Evolutionary conservation across 805 yeast genomes (phyloP), one percentile per base, ranked within the genome.

Genomic region (Suhomyces prunicola): DNA sequence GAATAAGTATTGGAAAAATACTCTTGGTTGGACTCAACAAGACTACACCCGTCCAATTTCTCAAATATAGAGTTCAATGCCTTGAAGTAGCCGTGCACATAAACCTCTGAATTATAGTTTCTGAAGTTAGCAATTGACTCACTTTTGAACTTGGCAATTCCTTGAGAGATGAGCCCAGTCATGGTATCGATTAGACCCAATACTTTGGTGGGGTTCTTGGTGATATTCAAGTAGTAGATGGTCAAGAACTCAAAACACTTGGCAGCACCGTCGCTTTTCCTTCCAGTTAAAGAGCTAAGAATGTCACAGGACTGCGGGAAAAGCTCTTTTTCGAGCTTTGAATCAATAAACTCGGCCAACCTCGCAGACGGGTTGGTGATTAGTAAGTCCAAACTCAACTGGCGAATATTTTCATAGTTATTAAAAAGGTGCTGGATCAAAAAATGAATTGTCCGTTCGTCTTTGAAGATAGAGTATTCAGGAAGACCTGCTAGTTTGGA

Each of bases 201-300:
- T 3, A 29, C 47, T 26, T 40, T 41, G 15, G 31, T 8, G 5
- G 17, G 27, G 12, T 48, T 41, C n/a, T 29, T 19, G 15, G n/a
- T 15, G 6, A 17, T 42, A 17, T 6, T 53, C 31, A 45, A 27
- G 36, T 54, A 52, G 40, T 53, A 40, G 15, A 46, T 48, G 47
- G 76, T 76, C 17, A 86, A 54, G 61, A 84, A 78, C 60, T 81
- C 82, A 27, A 87, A 70, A 13, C 85, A 72, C 40, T 84, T 79
- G 0, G 96, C 91, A 7, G 92, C 97, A 23, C 89, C 86, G 54
- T 91, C 97, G 45, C 88, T 85, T 53, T 78, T 82, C 50, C 91
- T 82, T 39, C 86, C 83, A 46, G 72, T 78, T 56, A 80, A 64
- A 49, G 76, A 77, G 62, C 55, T 42, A 80, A 59, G 46, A 76